Percentiles rank a stretch among this genome's conserved stretches.
Evolutionary conservation across 305 asterid species (phyloP).

Genomic region (Withania somnifera): DNA sequence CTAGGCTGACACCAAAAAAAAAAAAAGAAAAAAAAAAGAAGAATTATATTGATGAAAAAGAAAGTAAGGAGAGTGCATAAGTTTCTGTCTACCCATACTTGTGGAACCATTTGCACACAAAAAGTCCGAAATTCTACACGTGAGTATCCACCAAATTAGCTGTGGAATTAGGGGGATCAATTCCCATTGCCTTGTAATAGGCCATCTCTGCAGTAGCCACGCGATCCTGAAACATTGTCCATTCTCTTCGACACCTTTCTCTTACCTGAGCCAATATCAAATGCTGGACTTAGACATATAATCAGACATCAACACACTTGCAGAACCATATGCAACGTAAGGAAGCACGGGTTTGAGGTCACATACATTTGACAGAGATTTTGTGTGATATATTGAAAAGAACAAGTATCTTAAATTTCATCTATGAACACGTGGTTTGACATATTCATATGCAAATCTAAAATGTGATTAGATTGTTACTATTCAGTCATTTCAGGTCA

Average conservation of each 20-base stretch:
- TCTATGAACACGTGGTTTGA: neutral
- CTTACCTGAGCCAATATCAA: constrained; percentile 44
- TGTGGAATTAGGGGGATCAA: constrained; percentile 56
- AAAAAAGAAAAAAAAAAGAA: neutral
- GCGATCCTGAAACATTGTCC: constrained; percentile 74
- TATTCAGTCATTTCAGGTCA: neutral
- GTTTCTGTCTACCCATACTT: neutral
- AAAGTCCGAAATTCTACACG: neutral
- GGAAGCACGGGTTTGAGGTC: neutral
- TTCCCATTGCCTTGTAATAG: constrained; percentile 52
- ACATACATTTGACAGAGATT: neutral
- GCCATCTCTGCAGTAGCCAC: constrained; percentile 58
- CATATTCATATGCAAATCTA: neutral
- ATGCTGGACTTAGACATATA: neutral
- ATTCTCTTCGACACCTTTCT: constrained; percentile 79
- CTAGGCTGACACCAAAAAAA: neutral
- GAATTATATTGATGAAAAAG: neutral
- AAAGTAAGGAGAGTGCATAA: neutral
- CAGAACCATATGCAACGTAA: neutral
- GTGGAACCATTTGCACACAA: neutral
- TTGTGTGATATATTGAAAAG: neutral
- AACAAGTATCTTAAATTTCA: neutral
- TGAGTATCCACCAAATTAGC: constrained; percentile 14
- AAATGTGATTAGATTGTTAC: neutral
- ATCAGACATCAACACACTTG: neutral